A percentile compares a stretch with the other conserved stretches of the same genome.
phyloP scores from a whole-genome alignment of 2,329 filamentous ascomycete species.

The Seiridium cupressi region DNA sequence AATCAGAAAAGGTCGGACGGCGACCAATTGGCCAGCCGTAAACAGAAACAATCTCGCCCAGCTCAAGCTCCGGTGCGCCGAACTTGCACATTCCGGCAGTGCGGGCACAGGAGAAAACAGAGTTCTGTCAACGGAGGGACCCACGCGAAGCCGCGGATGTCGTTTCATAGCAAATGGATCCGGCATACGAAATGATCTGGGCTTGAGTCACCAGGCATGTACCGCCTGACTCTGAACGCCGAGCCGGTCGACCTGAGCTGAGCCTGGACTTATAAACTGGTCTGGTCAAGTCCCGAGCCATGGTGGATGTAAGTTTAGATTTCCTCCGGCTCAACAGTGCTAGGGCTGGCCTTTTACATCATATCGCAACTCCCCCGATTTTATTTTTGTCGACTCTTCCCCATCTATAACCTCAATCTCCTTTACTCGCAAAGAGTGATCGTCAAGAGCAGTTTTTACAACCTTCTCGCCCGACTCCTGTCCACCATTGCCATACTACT shows the following conservation, averaged over 20 bases:
- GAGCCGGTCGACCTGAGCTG: background rate
- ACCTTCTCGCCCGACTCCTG: too few species aligned
- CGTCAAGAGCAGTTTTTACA: too few species aligned
- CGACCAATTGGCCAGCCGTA: background rate
- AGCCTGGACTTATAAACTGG: background rate
- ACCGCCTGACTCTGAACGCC: background rate
- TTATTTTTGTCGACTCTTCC: too few species aligned
- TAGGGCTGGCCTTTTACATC: too few species aligned
- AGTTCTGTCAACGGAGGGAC: background rate
- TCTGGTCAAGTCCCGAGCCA: background rate
- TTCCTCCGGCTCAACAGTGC: background rate
- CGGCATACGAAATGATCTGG: background rate
- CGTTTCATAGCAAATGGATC: background rate
- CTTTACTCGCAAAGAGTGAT: too few species aligned
- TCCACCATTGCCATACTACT: too few species aligned
- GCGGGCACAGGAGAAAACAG: background rate
- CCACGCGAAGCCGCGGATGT: constrained; percentile 4
- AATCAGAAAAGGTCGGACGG: too few species aligned
- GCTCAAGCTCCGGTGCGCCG: background rate
- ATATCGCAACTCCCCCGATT: too few species aligned
- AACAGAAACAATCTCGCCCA: background rate
- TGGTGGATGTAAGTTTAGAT: background rate
- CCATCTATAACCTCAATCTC: too few species aligned
- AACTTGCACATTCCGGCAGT: background rate
- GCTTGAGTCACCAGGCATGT: background rate